Evolutionary conservation across 2,329 filamentous ascomycete species (phyloP).

Genomic region (Ophiocordyceps robertsii): DNA sequence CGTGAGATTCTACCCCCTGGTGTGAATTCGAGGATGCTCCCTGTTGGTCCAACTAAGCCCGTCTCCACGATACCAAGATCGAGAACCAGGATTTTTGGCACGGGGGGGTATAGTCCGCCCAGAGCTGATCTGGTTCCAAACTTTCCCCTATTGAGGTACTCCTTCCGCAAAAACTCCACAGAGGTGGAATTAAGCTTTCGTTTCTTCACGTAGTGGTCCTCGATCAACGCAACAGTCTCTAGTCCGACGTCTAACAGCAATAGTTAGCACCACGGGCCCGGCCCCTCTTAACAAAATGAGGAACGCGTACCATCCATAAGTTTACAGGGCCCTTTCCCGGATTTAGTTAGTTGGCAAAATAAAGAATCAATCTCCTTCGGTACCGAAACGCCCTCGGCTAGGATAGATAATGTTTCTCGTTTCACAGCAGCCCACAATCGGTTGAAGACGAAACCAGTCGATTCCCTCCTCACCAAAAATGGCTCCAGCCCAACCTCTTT

Average conservation of each 20-base stretch:
- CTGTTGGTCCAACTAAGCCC: constrained; percentile 2
- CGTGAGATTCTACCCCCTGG: constrained; percentile 1
- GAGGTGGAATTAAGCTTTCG: constrained; percentile 27
- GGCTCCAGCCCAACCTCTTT: constrained; percentile 10
- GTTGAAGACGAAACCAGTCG: constrained; percentile 41
- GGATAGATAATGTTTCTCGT: constrained; percentile 32
- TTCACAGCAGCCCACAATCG: constrained; percentile 44
- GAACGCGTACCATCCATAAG: too few relatives aligned
- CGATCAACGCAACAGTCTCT: constrained; percentile 39
- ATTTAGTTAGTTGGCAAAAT: constrained; percentile 20
- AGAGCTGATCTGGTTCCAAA: constrained; percentile 29
- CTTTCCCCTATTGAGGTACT: constrained; percentile 30
- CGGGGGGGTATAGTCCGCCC: constrained; percentile 24
- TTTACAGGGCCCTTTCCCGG: background rate
- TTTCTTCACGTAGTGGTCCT: constrained; percentile 37
- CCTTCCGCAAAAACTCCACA: constrained; percentile 26
- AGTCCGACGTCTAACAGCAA: constrained; percentile 36
- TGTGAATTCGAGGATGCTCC: constrained; percentile 7
- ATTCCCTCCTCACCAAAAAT: constrained; percentile 29
- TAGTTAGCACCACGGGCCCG: constrained; percentile 13
- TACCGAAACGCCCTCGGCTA: constrained; percentile 33
- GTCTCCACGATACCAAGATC: constrained; percentile 12
- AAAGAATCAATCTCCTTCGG: constrained; percentile 35
- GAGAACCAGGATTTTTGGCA: constrained; percentile 11
- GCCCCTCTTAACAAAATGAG: background rate